These are phyloP conservation scores for Aspergillus ochraceoroseus DNA, from an alignment of 2,329 filamentous ascomycete species.

Conservation along the genomic window DNA sequence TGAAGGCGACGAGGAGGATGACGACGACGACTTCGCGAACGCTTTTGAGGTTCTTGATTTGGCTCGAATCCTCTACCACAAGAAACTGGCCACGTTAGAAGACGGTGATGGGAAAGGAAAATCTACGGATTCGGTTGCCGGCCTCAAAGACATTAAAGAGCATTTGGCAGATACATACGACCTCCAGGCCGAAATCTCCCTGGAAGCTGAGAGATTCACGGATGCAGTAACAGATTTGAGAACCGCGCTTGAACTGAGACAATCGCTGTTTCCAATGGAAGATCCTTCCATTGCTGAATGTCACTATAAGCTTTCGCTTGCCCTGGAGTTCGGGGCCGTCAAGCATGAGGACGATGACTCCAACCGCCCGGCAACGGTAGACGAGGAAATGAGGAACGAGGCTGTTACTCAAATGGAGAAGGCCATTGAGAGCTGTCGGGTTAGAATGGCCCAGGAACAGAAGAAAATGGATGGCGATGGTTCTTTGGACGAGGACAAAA, in stretches of 20 bases:
- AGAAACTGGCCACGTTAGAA: constrained; percentile 51
- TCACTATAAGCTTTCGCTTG: constrained; percentile 92
- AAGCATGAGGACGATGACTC: constrained; percentile 42
- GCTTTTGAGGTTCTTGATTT: constrained; percentile 62
- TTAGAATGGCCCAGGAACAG: constrained; percentile 53
- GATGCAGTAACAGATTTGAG: constrained; percentile 82
- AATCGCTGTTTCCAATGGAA: constrained; percentile 71
- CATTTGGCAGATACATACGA: constrained; percentile 90
- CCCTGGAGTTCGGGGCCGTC: constrained; percentile 86
- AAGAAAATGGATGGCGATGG: constrained; percentile 37
- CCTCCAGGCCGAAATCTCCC: constrained; percentile 88
- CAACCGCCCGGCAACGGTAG: constrained; percentile 40
- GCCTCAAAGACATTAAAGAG: constrained; percentile 65
- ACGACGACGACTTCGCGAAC: constrained; percentile 60
- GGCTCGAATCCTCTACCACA: constrained; percentile 55
- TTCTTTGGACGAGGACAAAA: constrained; percentile 40
- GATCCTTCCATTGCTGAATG: constrained; percentile 86
- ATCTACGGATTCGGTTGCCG: constrained; percentile 38
- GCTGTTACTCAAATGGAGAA: constrained; percentile 56
- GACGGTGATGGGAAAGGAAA: constrained; percentile 49
- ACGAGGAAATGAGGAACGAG: constrained; percentile 54
- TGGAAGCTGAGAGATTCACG: constrained; percentile 89
- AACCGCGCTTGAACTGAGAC: constrained; percentile 70
- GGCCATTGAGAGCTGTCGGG: constrained; percentile 55
- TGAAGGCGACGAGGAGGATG: constrained; percentile 54